Evolutionary conservation across 176 grass and related monocot genomes (phyloP).

Genomic region (Zizania latifolia): DNA sequence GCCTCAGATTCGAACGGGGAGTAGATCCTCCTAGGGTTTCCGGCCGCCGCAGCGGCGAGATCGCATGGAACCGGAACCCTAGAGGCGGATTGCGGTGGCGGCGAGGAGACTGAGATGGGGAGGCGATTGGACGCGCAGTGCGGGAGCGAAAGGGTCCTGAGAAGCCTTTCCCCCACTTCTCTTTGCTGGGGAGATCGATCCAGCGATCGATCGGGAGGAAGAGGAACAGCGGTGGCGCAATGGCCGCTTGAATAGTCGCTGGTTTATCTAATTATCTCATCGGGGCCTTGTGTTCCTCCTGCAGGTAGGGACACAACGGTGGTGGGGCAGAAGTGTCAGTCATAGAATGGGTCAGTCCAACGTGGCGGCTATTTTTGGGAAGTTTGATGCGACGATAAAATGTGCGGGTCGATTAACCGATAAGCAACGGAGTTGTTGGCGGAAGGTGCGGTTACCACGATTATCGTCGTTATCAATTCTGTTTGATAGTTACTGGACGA

Average conservation of each 20-base stretch:
- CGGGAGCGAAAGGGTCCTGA: slow-evolving; percentile 12
- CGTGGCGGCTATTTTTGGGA: not conserved
- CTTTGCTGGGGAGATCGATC: not conserved
- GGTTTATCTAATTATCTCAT: not conserved
- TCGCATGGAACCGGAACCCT: slow-evolving; percentile 55
- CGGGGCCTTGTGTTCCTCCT: not conserved
- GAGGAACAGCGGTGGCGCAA: not conserved
- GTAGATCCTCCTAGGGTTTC: slow-evolving; percentile 23
- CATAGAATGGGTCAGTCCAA: not conserved
- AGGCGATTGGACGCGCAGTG: slow-evolving; percentile 25
- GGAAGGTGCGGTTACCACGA: too few relatives aligned
- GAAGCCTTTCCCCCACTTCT: not conserved
- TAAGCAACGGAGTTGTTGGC: slow-evolving; percentile 17
- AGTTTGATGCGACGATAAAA: slow-evolving; percentile 2
- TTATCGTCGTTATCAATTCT: too few relatives aligned
- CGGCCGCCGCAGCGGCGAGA: slow-evolving; percentile 24
- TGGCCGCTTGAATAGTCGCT: too few relatives aligned
- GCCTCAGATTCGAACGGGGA: slow-evolving; percentile 18
- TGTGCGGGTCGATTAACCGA: slow-evolving; percentile 10
- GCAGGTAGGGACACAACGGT: not conserved
- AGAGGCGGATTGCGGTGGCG: not conserved
- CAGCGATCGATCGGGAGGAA: not conserved
- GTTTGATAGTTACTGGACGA: too few relatives aligned
- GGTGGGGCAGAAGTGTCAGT: not conserved
- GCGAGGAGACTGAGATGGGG: slow-evolving; percentile 7